Conservation (phyloP, 306 rosid genomes). For the Corylus avellana region DNA sequence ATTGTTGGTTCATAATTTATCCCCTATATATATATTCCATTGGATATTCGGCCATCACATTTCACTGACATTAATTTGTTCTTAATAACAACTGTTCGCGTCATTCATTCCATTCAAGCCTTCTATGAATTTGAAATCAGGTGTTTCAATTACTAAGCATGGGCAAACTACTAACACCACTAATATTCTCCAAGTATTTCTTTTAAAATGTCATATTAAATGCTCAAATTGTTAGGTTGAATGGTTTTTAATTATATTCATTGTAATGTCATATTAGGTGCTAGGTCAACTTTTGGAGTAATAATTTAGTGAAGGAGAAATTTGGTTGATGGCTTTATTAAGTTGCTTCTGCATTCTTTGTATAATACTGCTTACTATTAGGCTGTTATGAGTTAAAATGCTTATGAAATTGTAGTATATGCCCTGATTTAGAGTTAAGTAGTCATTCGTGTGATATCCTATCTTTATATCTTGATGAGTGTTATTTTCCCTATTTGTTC, state of each 20-base stretch:
- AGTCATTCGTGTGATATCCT: background rate
- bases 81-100: background rate
- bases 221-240: background rate
- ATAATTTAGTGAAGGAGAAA: background rate
- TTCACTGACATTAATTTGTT: background rate
- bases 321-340: background rate
- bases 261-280: background rate
- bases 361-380: background rate
- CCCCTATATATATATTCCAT: background rate
- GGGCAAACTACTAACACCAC: background rate
- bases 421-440: background rate
- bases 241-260: background rate
- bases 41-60: background rate
- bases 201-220: background rate
- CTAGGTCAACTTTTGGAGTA: slow-evolving; percentile 1
- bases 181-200: background rate
- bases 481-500: slow-evolving; percentile 3
- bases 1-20: background rate
- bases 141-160: background rate
- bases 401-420: background rate
- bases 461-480: slow-evolving; percentile 8
- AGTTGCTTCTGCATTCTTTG: background rate
- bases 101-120: background rate
- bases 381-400: background rate
- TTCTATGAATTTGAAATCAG: background rate